A percentile compares a stretch with the other conserved stretches of the same genome.
phyloP scores from a whole-genome alignment of 352 stramenopile genomes.

The Saprolegnia diclina region DNA sequence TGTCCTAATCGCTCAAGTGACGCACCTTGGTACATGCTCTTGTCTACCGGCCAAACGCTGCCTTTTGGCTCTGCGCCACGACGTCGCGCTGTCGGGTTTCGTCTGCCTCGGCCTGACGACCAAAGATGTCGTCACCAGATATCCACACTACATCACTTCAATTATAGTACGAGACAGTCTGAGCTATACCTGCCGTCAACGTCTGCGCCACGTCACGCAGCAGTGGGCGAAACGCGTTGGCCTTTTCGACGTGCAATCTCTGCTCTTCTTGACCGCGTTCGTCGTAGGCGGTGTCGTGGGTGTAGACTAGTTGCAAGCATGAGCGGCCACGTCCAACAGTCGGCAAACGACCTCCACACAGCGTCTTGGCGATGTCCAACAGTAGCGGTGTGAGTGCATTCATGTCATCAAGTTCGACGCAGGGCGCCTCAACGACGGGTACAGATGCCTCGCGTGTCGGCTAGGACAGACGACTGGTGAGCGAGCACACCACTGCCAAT shows the following conservation, averaged over 20 bases:
- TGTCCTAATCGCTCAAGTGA: neutral
- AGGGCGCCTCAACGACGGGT: neutral
- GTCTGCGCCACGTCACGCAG: neutral
- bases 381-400: neutral
- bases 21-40: neutral
- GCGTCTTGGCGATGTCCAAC: neutral
- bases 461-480: no score
- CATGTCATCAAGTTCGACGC: neutral
- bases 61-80: slow-evolving; percentile 22
- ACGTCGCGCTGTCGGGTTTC: slow-evolving; percentile 4
- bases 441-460: neutral
- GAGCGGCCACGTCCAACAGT: neutral
- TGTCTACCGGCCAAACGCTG: slow-evolving; percentile 19
- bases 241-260: neutral
- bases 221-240: slow-evolving; percentile 2
- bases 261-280: neutral
- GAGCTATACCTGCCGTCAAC: neutral
- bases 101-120: neutral
- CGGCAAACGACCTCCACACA: neutral
- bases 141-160: neutral
- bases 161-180: neutral
- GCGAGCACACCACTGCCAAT: no score
- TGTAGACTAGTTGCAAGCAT: neutral
- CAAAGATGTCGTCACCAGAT: neutral
- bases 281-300: neutral